Percentiles rank a stretch among this genome's conserved stretches.
Evolutionary conservation across 306 rosid genomes (phyloP).

Genomic region (Carpinus viminea): DNA sequence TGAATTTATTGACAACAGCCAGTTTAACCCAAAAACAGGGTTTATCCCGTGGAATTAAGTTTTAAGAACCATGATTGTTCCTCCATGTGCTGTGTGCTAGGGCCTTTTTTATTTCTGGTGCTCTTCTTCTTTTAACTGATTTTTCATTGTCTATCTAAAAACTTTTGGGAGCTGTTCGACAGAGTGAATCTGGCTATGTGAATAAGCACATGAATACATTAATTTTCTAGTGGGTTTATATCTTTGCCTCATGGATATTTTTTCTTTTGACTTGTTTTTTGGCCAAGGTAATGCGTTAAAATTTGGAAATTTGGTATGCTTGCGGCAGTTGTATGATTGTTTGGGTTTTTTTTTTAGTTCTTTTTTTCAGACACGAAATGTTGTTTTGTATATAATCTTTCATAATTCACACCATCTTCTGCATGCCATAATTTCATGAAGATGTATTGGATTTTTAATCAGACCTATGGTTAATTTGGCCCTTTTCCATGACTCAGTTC

Average conservation of each 20-base stretch:
- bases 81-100: not conserved
- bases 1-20: not conserved
- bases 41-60: not conserved
- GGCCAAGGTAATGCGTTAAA: no score
- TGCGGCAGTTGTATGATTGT: not conserved
- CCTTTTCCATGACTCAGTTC: not conserved
- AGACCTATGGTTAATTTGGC: not conserved
- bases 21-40: not conserved
- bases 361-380: not conserved
- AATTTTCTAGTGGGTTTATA: no score
- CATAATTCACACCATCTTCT: not conserved
- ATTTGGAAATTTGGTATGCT: not conserved
- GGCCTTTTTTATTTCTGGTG: no score
- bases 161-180: no score
- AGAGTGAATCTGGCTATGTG: no score
- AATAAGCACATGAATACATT: no score
- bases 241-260: no score
- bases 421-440: conserved; percentile 1
- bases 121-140: no score
- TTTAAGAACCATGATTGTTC: not conserved
- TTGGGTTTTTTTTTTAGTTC: not conserved
- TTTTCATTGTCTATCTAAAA: no score
- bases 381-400: not conserved
- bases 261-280: no score
- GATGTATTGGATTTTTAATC: not conserved